Base-by-base conservation (phyloP, 306 rosid species). In the Clitoria ternatea region DNA sequence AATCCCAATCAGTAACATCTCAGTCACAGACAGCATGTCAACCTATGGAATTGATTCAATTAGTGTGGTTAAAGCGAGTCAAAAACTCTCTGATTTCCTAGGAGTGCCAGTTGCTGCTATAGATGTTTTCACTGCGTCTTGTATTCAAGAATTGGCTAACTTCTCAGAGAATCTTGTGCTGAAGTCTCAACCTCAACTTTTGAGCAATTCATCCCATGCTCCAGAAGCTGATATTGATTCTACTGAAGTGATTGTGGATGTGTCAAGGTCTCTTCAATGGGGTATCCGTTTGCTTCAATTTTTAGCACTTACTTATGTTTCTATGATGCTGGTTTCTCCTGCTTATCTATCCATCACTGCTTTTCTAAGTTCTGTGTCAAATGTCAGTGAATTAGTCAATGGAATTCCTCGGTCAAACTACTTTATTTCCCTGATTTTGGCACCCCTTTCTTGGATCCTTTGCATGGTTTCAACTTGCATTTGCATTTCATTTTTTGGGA, bases 361-460 rank as follows among this genome's bases (percentile, higher is more conserved):
- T 62, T 87, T 85, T 49, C 74, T 47, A 62, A 72, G 69, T 26
- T 81, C 86, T 81, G 47, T 76, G 36, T 75, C 77, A 61, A 54
- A 69, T 20, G 48, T 69, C 33, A 75, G 56, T 70, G 13, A 63
- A 43, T 33, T 71, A 14, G 44, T 72, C 40, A 54, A 70, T 65
- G 81, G 84, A 74, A 49, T 77, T 49, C 72, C 84, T 29, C 77
- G 75, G 82, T 64, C 78, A 52, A 69, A 66, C 29, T 90, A 84
- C 66, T 52, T 90, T 62, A 33, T 80, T 52, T 66, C 89, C 19
- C 57, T 93, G 24, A 62, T 75, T 50, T 32, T 88, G 19, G 90
- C 98, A 61, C 98, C 98, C 24, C 83, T 93, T 73, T 87, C 90
- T 67, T 93, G 98, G 98, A 88, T 93, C 78, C 83, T 88, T 44